Conservation (phyloP, 441 rosid species). For the Euphorbia corollata region DNA sequence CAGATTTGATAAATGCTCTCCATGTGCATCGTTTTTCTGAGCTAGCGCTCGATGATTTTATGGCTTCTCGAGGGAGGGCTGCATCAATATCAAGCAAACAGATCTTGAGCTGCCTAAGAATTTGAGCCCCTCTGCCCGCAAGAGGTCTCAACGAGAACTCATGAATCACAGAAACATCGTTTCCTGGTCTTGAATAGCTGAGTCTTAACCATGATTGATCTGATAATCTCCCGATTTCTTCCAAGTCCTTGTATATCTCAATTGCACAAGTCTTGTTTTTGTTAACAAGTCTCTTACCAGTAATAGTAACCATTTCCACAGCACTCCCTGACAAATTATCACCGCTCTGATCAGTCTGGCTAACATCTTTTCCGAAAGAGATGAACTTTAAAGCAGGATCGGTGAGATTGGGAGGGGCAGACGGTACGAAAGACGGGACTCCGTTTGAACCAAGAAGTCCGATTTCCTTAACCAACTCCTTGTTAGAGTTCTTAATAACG, state of each 20-base stretch:
- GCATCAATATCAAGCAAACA: constrained; percentile 58
- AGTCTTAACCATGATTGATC: constrained; percentile 20
- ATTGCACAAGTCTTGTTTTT: constrained; percentile 13
- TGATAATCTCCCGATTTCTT: constrained; percentile 20
- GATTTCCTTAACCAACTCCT: constrained; percentile 45
- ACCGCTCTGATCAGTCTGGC: constrained; percentile 12
- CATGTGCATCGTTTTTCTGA: constrained; percentile 34
- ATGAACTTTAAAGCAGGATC: constrained; percentile 34
- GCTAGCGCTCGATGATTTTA: constrained; percentile 35
- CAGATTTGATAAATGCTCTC: constrained; percentile 46
- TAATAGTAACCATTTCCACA: background rate
- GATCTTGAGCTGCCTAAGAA: constrained; percentile 39
- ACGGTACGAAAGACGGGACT: constrained; percentile 34
- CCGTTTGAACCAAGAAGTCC: constrained; percentile 57
- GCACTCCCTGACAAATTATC: constrained; percentile 12
- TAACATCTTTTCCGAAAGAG: constrained; percentile 12
- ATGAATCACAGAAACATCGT: constrained; percentile 26
- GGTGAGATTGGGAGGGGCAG: constrained; percentile 30
- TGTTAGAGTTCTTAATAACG: constrained; percentile 35
- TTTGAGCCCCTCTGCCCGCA: constrained; percentile 32
- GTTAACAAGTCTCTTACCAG: constrained; percentile 12
- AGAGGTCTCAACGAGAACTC: constrained; percentile 35
- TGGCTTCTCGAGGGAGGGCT: constrained; percentile 40
- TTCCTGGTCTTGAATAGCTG: constrained; percentile 22
- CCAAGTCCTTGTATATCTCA: constrained; percentile 20